Evolutionary conservation across 2,329 filamentous ascomycete genomes (phyloP), one percentile per base, ranked within the genome.

Genomic region (Beauveria australis): DNA sequence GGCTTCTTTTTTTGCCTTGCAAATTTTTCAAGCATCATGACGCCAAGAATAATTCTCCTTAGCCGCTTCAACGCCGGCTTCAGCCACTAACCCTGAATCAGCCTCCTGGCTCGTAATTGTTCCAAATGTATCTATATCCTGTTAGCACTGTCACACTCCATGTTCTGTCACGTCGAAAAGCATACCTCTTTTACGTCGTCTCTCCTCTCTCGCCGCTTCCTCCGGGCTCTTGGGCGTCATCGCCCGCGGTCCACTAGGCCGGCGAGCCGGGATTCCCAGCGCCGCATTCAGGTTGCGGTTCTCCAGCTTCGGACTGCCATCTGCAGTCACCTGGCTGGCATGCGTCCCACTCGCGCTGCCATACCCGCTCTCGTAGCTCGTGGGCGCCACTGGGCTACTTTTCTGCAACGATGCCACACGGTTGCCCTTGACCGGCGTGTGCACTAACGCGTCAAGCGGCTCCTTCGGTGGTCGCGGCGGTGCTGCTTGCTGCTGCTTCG

Each of bases 391-490:
- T 0, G 83, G 82, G 69, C 81, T 84, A 49, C 73, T 73, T 68
- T 83, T 83, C 63, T 78, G 76, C 53, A 84, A 70, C 69, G 81
- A 81, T 56, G 76, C 80, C 48, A 81, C 70, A 19, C 80, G 78
- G 59, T 72, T 74, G 43, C 76, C 73, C 63, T 78, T 78, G 8
- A 77, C 75, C 10, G 82, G 78, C 2, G 79, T 78, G 30, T 77
- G 72, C 5, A 69, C 66, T 14, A 71, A 73, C 43, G 68, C 70
- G 5, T 80, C 81, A 0, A 87, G 70, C 0, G 83, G 81, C 72
- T 87, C 84, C 74, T 88, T 88, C 5, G 84, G 84, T 41, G 85
- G 85, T 3, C 82, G 78, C 1, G 82, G 81, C 1, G 84, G 84
- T 2, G 74, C 79, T 66, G 68, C 7, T 71, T 40, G 30, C 10